Evolutionary conservation across 768 basidiomycete genomes (phyloP), one percentile per base, ranked within the genome.

Genomic region (Hydnomerulius pinastri): DNA sequence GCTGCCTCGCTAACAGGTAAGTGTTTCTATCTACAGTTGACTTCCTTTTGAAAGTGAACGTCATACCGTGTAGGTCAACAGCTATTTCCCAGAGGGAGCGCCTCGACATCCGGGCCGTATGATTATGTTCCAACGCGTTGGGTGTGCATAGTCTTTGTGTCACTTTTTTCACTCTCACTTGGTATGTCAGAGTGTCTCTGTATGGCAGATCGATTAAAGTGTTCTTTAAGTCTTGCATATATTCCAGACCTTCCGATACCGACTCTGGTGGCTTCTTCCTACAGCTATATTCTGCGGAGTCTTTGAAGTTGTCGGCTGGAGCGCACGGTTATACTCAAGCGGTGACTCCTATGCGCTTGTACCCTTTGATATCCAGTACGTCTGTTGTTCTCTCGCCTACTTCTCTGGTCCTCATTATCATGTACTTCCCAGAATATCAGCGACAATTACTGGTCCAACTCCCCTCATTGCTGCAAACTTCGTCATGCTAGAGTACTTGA

Each of bases 381-480:
- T n/a, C n/a, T n/a, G n/a, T n/a, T n/a, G n/a, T n/a, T n/a, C 65
- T 4, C 25, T 25, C 11, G n/a, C 18, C 7, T 24, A n/a, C 17
- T 4, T 23, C 3, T 4, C 6, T 27, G 13, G 2, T 21, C 9
- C 5, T 10, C 9, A 12, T 13, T n/a, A 9, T 17, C 40, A 24
- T 35, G 12, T 1, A 4, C n/a, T 0, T 48, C 3, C 7, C n/a
- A 68, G 68, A 44, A 64, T 63, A n/a, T 66, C 68, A 3, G 63
- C 69, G 2, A 78, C 77, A 0, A 77, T 83, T 43, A 52, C 82
- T 12, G 78, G 74, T 0, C 83, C 83, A 1, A 83, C 81, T 0
- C 80, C 80, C 1, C 68, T 84, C 10, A 62, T 83, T 6, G 83
- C 82, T 0, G 82, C 67, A 6, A 78, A 76, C 51, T 85, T 84